Evolutionary conservation across 139 green algal genomes (phyloP), one percentile per base, ranked within the genome.

Genomic region (Tetradesmus obliquus): DNA sequence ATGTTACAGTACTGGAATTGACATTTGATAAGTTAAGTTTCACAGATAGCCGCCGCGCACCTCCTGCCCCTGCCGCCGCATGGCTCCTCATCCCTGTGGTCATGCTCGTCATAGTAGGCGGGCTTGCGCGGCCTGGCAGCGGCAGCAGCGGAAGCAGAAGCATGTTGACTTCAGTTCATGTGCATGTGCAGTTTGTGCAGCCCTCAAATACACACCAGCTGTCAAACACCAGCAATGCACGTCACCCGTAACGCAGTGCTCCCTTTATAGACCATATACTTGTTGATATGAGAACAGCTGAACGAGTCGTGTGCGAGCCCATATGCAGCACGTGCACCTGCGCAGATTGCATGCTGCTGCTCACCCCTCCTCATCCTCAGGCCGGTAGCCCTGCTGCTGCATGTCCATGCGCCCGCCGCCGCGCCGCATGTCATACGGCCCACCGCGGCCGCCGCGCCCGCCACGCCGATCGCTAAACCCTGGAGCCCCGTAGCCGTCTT

Each of bases 31-130:
- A 66, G 8, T 13, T 66, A 9, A 66, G 8, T 66, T 66, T 66
- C 57, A 66, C 8, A 9, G 32, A 45, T 45, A 45, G 10, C 10
- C 10, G 10, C 12, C 60, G 12, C 72, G 22, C 22, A 45, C 84
- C 84, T 88, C 7, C 84, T 89, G 62, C 51, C 32, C 55, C 84
- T 62, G 13, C 10, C 12, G 5, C 20, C 84, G 3, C 84, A 20
- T 7, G 55, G 84, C 8, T 88, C 84, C 71, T 88, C 84, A 72
- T 88, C 84, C 66, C 84, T 89, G 84, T 89, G 84, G 62, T 89
- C 84, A 60, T 89, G 84, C 62, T 80, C 60, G 62, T 89, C 84
- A 66, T 82, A 82, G 62, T 89, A 89, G 9, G 82, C 82, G 1
- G 57, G 84, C 57, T 45, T 88, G 22, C 20, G 15, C 0, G 84